Conservation (phyloP, 2,329 filamentous ascomycete genomes). For the Ophiostoma populinum region DNA sequence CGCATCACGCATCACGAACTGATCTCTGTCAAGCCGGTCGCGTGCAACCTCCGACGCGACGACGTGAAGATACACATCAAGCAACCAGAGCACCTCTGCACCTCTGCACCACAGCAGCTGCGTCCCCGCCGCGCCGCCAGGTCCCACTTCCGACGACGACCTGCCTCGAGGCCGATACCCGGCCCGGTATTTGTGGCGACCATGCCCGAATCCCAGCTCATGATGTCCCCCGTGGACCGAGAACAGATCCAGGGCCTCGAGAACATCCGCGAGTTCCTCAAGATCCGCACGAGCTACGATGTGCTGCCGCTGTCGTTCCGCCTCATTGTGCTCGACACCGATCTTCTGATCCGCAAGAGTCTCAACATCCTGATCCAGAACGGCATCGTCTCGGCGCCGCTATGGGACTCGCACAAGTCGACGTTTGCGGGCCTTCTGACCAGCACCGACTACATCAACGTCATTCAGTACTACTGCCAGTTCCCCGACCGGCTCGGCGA, state of each 20-base stretch:
- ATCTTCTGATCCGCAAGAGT: constrained; percentile 91
- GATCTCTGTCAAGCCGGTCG: too few relatives aligned
- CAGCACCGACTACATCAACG: constrained; percentile 93
- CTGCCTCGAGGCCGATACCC: too few relatives aligned
- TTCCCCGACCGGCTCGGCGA: constrained; percentile 78
- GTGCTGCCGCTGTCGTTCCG: constrained; percentile 92
- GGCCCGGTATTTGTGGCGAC: not conserved
- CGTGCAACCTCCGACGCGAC: too few relatives aligned
- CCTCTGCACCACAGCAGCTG: too few relatives aligned
- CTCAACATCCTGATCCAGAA: constrained; percentile 91
- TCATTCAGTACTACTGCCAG: constrained; percentile 98
- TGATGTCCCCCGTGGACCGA: constrained; percentile 44
- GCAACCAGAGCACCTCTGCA: too few relatives aligned
- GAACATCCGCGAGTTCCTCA: constrained; percentile 68
- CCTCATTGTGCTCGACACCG: constrained; percentile 87
- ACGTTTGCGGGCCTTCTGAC: constrained; percentile 90
- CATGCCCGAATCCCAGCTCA: not conserved
- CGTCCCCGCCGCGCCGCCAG: too few relatives aligned
- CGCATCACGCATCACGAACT: too few relatives aligned
- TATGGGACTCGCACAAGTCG: constrained; percentile 90
- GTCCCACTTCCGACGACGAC: not conserved
- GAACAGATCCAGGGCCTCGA: constrained; percentile 60
- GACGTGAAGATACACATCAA: too few relatives aligned
- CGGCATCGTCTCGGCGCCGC: constrained; percentile 89
- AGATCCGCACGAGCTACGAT: constrained; percentile 92